A percentile compares a stretch with the other conserved stretches of the same genome.
Evolutionary conservation across 1,139 yeast species (phyloP).

Genomic region (Komagataea norvegica): DNA sequence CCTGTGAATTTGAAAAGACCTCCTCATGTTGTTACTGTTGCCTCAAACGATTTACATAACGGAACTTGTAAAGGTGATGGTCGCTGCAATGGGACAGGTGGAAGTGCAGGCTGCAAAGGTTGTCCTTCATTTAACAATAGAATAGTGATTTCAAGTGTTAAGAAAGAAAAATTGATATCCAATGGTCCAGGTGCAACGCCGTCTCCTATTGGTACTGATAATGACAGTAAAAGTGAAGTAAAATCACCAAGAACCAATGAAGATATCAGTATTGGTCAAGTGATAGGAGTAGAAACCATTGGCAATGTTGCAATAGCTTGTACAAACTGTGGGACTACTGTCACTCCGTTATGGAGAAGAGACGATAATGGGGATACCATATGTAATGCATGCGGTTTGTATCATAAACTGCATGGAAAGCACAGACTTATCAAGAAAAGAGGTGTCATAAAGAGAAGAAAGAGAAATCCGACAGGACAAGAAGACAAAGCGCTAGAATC

Average conservation of each 20-base stretch:
- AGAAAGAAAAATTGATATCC: conserved; percentile 6
- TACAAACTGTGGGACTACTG: conserved; percentile 55
- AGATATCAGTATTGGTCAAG: conserved; percentile 13
- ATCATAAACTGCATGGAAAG: conserved; percentile 59
- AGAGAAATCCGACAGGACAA: conserved; percentile 33
- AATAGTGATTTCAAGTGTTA: conserved; percentile 33
- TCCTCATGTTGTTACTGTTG: conserved; percentile 50
- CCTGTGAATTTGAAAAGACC: conserved; percentile 71
- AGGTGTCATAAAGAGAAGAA: conserved; percentile 69
- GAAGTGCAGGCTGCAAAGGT: conserved; percentile 71
- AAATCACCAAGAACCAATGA: background rate
- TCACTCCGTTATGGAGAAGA: conserved; percentile 18
- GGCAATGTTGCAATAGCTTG: conserved; percentile 65
- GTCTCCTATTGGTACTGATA: background rate
- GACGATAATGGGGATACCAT: conserved; percentile 17
- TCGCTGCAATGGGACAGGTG: conserved; percentile 84
- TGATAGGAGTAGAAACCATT: conserved; percentile 24
- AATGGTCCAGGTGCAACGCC: background rate
- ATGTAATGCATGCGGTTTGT: conserved; percentile 19
- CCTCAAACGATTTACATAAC: conserved; percentile 28
- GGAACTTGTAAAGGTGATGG: conserved; percentile 86
- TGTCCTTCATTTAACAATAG: conserved; percentile 82
- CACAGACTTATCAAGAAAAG: conserved; percentile 75
- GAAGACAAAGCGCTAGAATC: conserved; percentile 1
- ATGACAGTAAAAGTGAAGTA: background rate